Conservation (phyloP, 495 filamentous ascomycete species). For the Penicillium verhagenii region DNA sequence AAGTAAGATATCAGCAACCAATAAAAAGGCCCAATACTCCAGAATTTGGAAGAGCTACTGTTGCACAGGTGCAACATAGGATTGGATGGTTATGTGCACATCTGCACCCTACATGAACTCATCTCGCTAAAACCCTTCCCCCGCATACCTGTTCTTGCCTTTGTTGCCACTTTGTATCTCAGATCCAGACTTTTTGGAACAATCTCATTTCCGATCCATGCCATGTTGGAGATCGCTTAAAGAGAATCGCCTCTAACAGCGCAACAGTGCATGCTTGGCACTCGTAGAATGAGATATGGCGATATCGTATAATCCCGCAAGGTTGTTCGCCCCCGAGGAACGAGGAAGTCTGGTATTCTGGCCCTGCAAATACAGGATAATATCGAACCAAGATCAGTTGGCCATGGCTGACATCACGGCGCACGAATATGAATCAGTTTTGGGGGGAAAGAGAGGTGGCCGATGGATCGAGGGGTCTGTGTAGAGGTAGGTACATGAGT, state of each 20-base stretch:
- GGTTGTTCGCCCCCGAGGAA: background rate
- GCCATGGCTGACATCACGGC: background rate
- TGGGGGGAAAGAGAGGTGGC: background rate
- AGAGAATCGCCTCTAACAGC: background rate
- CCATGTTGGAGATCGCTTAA: background rate
- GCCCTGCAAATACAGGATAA: slow-evolving; percentile 2
- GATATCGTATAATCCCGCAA: background rate
- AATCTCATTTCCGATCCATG: background rate
- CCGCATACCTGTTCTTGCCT: background rate
- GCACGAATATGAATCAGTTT: background rate
- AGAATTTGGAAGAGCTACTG: background rate
- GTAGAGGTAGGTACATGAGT: background rate
- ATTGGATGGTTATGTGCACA: background rate
- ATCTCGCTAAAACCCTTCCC: background rate
- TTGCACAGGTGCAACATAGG: background rate
- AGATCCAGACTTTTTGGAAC: too few species aligned
- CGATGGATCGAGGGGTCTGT: background rate
- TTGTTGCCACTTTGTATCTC: too few species aligned
- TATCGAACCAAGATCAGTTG: background rate
- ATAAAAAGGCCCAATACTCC: background rate
- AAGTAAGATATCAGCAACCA: background rate
- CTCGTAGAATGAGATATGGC: background rate
- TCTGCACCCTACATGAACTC: background rate
- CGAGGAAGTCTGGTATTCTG: background rate
- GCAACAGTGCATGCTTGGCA: background rate